Conservation (phyloP, 306 rosid genomes). For the Delonix regia region DNA sequence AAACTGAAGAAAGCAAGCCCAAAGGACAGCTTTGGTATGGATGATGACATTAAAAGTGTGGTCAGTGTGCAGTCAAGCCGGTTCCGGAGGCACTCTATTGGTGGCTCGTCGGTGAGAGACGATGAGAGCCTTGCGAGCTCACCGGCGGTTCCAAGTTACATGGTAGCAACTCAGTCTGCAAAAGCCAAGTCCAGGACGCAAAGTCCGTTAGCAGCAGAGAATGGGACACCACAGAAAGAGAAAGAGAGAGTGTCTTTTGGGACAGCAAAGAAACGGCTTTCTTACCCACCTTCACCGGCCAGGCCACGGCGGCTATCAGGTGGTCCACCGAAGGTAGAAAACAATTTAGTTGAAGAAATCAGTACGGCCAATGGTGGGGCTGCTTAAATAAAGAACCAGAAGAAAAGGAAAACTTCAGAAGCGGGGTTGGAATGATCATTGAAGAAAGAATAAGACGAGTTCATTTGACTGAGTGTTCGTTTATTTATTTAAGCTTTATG, state of each 20-base stretch:
- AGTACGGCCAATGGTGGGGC: constrained; percentile 51
- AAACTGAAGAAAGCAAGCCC: constrained; percentile 76
- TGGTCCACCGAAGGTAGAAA: constrained; percentile 79
- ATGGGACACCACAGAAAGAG: constrained; percentile 63
- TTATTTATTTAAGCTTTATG: constrained; percentile 44
- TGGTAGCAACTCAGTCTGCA: constrained; percentile 86
- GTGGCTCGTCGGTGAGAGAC: constrained; percentile 67
- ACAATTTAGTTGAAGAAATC: constrained; percentile 52
- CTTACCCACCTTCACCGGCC: constrained; percentile 80
- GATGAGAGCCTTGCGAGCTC: constrained; percentile 82
- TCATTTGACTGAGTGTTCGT: constrained; percentile 49
- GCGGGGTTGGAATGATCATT: constrained; percentile 39
- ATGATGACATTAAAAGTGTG: constrained; percentile 73
- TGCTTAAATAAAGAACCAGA: constrained; percentile 30
- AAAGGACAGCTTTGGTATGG: constrained; percentile 53
- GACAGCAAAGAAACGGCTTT: constrained; percentile 75
- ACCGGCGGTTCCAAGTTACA: constrained; percentile 77
- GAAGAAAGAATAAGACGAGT: constrained; percentile 36
- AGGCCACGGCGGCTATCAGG: constrained; percentile 70
- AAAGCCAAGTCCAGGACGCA: constrained; percentile 83
- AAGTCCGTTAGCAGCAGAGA: constrained; percentile 68
- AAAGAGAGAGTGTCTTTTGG: constrained; percentile 62
- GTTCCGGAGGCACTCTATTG: constrained; percentile 82
- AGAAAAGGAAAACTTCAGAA: constrained; percentile 35
- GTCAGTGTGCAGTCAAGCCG: constrained; percentile 70